phyloP scores from a whole-genome alignment of 371 early-diverging fungal species.

The Mucor ambiguus region DNA sequence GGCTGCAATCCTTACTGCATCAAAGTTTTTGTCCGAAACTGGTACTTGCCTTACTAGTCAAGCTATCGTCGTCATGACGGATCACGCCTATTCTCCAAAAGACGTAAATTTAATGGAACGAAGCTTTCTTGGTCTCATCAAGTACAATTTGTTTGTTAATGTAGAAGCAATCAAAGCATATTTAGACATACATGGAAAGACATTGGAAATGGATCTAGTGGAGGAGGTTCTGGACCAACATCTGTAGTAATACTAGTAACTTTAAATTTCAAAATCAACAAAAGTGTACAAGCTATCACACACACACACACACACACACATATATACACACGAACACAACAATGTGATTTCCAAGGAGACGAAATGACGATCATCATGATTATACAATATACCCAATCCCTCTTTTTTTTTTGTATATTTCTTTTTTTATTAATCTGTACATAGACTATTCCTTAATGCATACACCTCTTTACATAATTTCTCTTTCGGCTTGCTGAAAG shows the following conservation, averaged over 20 bases:
- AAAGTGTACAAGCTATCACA: constrained; percentile 2
- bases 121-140: constrained; percentile 50
- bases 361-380: constrained; percentile 2
- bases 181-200: constrained; percentile 45
- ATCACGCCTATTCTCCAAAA: constrained; percentile 60
- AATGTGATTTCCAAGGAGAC: constrained; percentile 15
- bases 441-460: constrained; percentile 7
- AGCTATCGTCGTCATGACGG: constrained; percentile 62
- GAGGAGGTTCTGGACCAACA: constrained; percentile 35
- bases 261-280: constrained; percentile 8
- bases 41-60: constrained; percentile 60
- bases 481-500: neutral
- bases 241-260: constrained; percentile 8
- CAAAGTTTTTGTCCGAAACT: constrained; percentile 68
- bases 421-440: neutral
- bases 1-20: constrained; percentile 70
- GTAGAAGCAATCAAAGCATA: constrained; percentile 47
- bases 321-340: constrained; percentile 11
- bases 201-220: constrained; percentile 51
- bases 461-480: neutral
- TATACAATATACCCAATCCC: neutral
- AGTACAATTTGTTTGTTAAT: constrained; percentile 51
- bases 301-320: constrained; percentile 12
- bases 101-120: constrained; percentile 64
- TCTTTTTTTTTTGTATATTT: neutral